Evolutionary conservation across 78 protist genomes (phyloP), one percentile per base, ranked within the genome.

Genomic region (Anaeramoeba flamelloides): DNA sequence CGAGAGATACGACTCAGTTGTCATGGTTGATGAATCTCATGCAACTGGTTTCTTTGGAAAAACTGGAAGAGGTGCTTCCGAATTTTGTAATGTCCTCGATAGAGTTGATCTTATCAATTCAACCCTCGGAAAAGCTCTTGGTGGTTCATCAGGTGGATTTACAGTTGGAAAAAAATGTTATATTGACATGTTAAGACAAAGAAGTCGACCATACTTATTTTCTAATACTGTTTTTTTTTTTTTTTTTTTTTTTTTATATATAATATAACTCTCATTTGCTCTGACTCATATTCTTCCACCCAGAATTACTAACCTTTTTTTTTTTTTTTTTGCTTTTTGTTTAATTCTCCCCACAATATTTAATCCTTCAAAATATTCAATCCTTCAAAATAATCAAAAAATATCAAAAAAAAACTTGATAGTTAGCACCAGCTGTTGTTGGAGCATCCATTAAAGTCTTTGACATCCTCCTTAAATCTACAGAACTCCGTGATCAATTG

Each of bases 101-200:
- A 40, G 65, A 0, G 81, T 90, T 37, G 88, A 88, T 85, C 36
- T 90, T 33, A 32, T 90, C 84, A 90, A 86, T 40, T n/a, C 77
- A 33, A 90, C 93, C 1, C 83, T 90, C 38, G 91, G 92, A 32
- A 89, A 90, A 79, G 91, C 92, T 3, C n/a, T 89, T 17, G 92
- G 92, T 1, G 92, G 92, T 36, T 90, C 88, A 2, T 0, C 86
- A 1, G 92, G 92, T 0, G 91, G 92, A 30, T 90, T 85, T 85
- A 90, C 94, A n/a, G 33, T 87, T 26, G 91, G 87, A 4, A n/a
- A 40, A n/a, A 1, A n/a, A 12, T 0, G 4, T 31, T n/a, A n/a
- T n/a, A 78, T 91, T 17, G 90, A 40, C 1, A 4, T 91, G 39
- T 87, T 88, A 36, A 41, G 94, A 38, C 88, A 91, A 69, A 8